A percentile compares a stretch with the other conserved stretches of the same genome.
Conservation (phyloP, 148 eudicot genomes). For the Fagopyrum homotropicum region DNA sequence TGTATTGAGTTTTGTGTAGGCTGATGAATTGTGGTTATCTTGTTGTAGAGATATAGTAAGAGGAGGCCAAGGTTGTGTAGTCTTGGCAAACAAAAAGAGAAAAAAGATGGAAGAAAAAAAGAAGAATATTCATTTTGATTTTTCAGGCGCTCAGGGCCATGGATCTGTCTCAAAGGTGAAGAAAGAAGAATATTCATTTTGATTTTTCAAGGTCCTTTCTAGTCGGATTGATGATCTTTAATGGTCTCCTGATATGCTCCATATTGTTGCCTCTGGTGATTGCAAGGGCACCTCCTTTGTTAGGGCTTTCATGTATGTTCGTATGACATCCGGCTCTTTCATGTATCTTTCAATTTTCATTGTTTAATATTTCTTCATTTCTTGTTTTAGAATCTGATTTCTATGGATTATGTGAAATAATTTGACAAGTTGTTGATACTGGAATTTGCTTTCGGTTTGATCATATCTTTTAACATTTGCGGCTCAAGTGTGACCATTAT, state of each 20-base stretch:
- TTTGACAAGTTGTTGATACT: neutral
- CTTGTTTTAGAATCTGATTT: neutral
- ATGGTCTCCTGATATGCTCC: slow-evolving; percentile 74
- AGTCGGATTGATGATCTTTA: slow-evolving; percentile 92
- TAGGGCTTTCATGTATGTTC: slow-evolving; percentile 78
- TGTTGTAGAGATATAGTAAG: too few relatives aligned
- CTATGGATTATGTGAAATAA: neutral
- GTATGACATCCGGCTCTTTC: neutral
- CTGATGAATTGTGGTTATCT: too few relatives aligned
- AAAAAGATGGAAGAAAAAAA: too few relatives aligned
- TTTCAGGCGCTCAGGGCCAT: too few relatives aligned
- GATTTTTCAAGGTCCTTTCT: slow-evolving; percentile 66
- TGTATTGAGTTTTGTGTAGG: too few relatives aligned
- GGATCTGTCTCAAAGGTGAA: too few relatives aligned
- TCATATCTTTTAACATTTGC: neutral
- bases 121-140: too few relatives aligned
- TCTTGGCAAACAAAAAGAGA: too few relatives aligned
- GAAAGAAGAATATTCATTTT: too few relatives aligned
- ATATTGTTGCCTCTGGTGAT: slow-evolving; percentile 92
- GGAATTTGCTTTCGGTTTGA: neutral
- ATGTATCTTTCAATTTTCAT: neutral
- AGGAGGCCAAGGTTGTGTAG: too few relatives aligned
- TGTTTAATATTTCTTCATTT: neutral
- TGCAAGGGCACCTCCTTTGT: slow-evolving; percentile 87
- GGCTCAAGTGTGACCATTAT: neutral